Conservation (phyloP, 345 rosid species). For the Syzygium aqueum region DNA sequence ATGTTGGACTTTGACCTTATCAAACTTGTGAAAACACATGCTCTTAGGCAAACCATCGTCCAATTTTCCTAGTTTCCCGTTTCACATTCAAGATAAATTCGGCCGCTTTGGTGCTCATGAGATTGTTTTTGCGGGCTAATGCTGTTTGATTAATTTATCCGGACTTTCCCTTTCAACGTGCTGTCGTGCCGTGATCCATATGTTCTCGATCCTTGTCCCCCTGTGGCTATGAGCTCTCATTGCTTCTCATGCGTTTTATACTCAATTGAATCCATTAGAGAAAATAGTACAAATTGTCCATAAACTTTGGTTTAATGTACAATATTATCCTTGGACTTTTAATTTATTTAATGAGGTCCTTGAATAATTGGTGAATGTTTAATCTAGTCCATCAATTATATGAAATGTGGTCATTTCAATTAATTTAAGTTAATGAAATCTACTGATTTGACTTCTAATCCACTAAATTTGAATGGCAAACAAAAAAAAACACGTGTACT, state of each 20-base stretch:
- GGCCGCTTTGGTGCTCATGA: background rate
- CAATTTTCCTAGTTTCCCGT: background rate
- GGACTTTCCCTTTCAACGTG: background rate
- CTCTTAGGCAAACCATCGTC: background rate
- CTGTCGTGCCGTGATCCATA: too few species aligned
- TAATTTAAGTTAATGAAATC: background rate
- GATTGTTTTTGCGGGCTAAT: background rate
- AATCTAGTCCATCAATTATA: background rate
- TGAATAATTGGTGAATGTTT: background rate
- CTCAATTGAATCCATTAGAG: background rate
- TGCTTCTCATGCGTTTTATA: too few species aligned
- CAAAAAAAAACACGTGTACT: background rate
- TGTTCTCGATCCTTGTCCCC: too few species aligned
- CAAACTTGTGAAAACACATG: background rate
- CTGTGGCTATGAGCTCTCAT: too few species aligned
- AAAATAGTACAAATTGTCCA: background rate
- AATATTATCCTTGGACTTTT: background rate
- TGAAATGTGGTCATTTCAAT: background rate
- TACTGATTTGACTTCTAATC: background rate
- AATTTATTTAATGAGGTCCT: rapidly evolving
- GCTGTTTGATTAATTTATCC: background rate
- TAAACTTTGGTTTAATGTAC: background rate
- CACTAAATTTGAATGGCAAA: rapidly evolving
- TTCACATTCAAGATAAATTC: background rate
- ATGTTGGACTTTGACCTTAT: background rate